Percentiles rank a stretch among this genome's conserved stretches.
phyloP scores from a whole-genome alignment of 1,139 yeast genomes.

The Eremothecium gossypii region DNA sequence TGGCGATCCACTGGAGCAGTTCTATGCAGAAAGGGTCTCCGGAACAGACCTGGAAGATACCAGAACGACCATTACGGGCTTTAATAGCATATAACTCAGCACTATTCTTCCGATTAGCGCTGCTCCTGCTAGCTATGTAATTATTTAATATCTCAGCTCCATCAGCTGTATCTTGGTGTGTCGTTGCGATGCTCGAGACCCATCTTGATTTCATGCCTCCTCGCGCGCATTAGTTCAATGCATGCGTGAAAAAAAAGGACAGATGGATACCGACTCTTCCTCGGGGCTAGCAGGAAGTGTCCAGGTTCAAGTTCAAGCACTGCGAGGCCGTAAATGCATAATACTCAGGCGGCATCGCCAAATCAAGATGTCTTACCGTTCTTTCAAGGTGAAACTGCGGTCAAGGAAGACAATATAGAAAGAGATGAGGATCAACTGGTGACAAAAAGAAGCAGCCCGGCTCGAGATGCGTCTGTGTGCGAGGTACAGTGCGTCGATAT shows the following conservation, averaged over 20 bases:
- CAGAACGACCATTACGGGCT: conserved; percentile 1
- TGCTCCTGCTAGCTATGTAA: background rate
- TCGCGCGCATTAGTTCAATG: no score
- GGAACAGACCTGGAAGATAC: conserved; percentile 7
- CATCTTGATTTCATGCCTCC: no score
- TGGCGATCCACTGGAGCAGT: conserved; percentile 13
- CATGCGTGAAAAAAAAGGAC: no score
- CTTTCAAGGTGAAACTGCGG: conserved; percentile 10
- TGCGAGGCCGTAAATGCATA: no score
- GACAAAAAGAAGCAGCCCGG: background rate
- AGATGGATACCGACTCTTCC: no score
- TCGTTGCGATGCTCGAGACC: no score
- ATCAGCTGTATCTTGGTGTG: no score
- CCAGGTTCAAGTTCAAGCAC: no score
- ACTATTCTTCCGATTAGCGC: background rate
- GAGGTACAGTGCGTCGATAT: background rate
- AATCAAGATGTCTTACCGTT: conserved; percentile 16
- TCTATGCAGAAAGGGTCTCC: conserved; percentile 11
- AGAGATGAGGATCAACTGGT: background rate
- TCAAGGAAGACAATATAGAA: background rate
- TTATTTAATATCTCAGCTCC: background rate
- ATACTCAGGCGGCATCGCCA: background rate
- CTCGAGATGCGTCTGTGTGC: background rate
- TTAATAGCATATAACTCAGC: background rate
- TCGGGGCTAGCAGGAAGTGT: no score